Evolutionary conservation across 2,329 filamentous ascomycete genomes (phyloP).

Genomic region (Akanthomyces muscarius): DNA sequence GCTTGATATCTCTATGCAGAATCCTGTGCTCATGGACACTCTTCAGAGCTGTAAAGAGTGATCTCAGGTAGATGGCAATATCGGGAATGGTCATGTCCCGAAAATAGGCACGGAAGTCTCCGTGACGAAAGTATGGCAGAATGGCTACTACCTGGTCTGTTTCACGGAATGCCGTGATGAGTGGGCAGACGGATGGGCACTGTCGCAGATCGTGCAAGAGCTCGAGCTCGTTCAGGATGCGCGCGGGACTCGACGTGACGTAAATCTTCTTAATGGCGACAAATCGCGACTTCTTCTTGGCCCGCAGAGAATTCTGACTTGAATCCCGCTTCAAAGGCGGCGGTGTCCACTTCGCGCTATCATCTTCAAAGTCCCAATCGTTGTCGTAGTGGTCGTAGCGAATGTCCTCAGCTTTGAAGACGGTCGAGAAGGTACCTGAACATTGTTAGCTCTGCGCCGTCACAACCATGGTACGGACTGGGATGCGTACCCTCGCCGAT

Average conservation of each 20-base stretch:
- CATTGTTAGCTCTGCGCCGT: conserved; percentile 18
- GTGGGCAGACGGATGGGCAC: conserved; percentile 81
- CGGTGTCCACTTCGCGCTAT: conserved; percentile 63
- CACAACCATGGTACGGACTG: background rate
- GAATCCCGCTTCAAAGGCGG: conserved; percentile 56
- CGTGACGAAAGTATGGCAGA: conserved; percentile 91
- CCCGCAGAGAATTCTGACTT: conserved; percentile 34
- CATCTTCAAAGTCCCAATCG: conserved; percentile 74
- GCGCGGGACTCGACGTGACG: conserved; percentile 88
- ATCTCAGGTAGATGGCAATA: conserved; percentile 84
- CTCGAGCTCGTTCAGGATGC: conserved; percentile 95
- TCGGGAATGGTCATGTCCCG: conserved; percentile 81
- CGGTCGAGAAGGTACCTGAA: conserved; percentile 94
- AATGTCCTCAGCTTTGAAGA: conserved; percentile 96
- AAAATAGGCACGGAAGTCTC: conserved; percentile 93
- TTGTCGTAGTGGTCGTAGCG: conserved; percentile 80
- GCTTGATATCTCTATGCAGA: conserved; percentile 93
- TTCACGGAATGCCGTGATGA: conserved; percentile 94
- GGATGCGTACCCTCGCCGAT: conserved; percentile 81
- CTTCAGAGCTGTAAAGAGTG: conserved; percentile 77
- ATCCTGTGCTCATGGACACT: conserved; percentile 82
- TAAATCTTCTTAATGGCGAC: conserved; percentile 99
- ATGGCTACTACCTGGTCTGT: conserved; percentile 94
- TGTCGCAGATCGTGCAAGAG: conserved; percentile 81
- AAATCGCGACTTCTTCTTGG: conserved; percentile 56